Base-by-base conservation (phyloP, 495 filamentous ascomycete species). In the Pseudomonodictys pantanalensis region DNA sequence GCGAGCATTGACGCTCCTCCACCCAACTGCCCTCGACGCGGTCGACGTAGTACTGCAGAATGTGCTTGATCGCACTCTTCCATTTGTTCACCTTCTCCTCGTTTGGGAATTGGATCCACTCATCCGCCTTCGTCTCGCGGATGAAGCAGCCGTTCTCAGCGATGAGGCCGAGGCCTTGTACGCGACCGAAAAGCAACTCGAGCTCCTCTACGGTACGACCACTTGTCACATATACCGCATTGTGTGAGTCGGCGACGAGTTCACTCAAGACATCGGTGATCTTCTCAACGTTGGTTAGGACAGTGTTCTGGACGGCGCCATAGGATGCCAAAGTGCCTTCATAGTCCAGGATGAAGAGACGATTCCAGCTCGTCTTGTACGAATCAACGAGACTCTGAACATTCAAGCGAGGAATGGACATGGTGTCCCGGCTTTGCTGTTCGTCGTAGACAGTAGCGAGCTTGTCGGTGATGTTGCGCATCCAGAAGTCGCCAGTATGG, bases 161-260 rank as follows among this genome's bases (percentile, higher is more conserved):
- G 61, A 96, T 92, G 15, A 96, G 76, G 1, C 92, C 92, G 1
- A 96, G 76, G 45, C 85, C 83, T 18, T 86, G 83, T 2, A 95
- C 85, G 44, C 85, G 77, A 25, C 83, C 82, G 79, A 97, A 96
- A 8, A 95, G 76, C 0, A 83, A 79, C 60, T 95, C 91, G 38
- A 97, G 86, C 67, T 97, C 90, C 68, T 95, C 88, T 0, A 89
- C 86, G 67, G 84, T 85, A 24, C 89, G 82, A 12, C 89, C 85
- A 38, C 88, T 92, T 91, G 95, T 96, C 56, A 97, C 85, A 65
- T 95, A 97, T 29, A 97, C 86, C n/a, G 86, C 81, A 66, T 96
- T 97, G 23, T 76, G 79, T 0, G 84, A 79, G 65, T 95, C 90
- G 8, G 84, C 76, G 23, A 91, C 79, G 25, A 97, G 71, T 48